phyloP scores from a whole-genome alignment of 257 asterid genomes.

The Cinchona pubescens region DNA sequence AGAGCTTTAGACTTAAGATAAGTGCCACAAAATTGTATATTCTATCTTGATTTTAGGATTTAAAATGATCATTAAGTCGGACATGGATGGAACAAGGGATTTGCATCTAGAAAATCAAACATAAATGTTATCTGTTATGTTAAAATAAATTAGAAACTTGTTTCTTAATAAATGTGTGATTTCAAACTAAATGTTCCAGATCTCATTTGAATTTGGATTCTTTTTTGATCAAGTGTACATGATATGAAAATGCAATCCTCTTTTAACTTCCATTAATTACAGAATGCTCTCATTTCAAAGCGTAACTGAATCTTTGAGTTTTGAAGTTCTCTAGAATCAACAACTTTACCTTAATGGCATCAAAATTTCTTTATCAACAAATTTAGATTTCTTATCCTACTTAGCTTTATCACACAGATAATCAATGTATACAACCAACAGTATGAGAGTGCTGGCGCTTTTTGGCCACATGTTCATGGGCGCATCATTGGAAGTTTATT shows the following conservation, averaged over 20 bases:
- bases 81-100: background rate
- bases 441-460: slow-evolving; percentile 92
- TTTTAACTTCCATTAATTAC: background rate
- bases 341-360: background rate
- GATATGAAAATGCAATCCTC: background rate
- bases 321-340: background rate
- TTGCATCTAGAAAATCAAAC: background rate
- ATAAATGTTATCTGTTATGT: background rate
- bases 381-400: background rate
- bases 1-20: background rate
- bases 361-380: background rate
- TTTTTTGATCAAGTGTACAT: background rate
- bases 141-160: background rate
- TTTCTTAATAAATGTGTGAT: background rate
- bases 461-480: slow-evolving; percentile 94
- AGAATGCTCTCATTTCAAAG: background rate
- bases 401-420: slow-evolving; percentile 40
- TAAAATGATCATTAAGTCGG: background rate
- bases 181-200: background rate
- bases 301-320: background rate
- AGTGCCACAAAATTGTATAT: background rate
- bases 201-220: background rate
- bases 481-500: slow-evolving; percentile 84
- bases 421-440: slow-evolving; percentile 85
- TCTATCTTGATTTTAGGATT: background rate